A percentile compares a stretch with the other conserved stretches of the same genome.
Evolutionary conservation across 192 early-diverging fungal genomes (phyloP).

Genomic region (Chytriomyces sp.): DNA sequence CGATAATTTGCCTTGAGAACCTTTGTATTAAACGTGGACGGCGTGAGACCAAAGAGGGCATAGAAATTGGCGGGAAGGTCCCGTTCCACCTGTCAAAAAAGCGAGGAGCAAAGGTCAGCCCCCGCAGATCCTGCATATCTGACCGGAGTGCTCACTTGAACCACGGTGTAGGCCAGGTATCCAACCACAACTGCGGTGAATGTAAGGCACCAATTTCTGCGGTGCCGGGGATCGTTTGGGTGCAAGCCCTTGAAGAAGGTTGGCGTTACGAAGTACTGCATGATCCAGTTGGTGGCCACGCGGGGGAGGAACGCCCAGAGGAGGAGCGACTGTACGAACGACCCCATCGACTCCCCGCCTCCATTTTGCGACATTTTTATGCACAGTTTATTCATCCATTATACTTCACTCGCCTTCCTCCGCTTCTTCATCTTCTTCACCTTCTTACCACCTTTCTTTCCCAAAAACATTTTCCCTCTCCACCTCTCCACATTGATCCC

Average conservation of each 20-base stretch:
- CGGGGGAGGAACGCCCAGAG: slow-evolving; percentile 26
- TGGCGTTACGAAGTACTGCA: slow-evolving; percentile 6
- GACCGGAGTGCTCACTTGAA: slow-evolving; percentile 25
- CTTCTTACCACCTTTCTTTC: slow-evolving; percentile 33
- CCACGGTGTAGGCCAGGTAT: slow-evolving; percentile 43
- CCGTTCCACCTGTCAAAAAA: slow-evolving; percentile 36
- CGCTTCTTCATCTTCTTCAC: slow-evolving; percentile 24
- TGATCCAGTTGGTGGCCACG: slow-evolving; percentile 13
- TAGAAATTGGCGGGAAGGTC: slow-evolving; percentile 47
- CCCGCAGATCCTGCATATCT: too few relatives aligned
- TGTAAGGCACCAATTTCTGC: slow-evolving; percentile 34
- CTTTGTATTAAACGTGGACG: slow-evolving; percentile 19
- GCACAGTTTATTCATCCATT: neutral
- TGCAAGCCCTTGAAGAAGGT: slow-evolving; percentile 3
- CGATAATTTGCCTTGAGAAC: slow-evolving; percentile 38
- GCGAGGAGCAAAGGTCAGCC: neutral
- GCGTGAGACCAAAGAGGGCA: slow-evolving; percentile 30
- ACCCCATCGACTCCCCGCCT: neutral
- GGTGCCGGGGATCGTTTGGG: slow-evolving; percentile 17
- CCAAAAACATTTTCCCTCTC: slow-evolving; percentile 10
- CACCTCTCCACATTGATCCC: slow-evolving; percentile 3
- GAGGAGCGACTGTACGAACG: slow-evolving; percentile 1
- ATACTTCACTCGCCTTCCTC: slow-evolving; percentile 32
- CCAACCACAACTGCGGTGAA: slow-evolving; percentile 36
- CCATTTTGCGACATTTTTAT: too few relatives aligned